Percentiles rank a stretch among this genome's conserved stretches.
Evolutionary conservation across 192 early-diverging fungal genomes (phyloP).

Genomic region (Neocallimastix lanati): DNA sequence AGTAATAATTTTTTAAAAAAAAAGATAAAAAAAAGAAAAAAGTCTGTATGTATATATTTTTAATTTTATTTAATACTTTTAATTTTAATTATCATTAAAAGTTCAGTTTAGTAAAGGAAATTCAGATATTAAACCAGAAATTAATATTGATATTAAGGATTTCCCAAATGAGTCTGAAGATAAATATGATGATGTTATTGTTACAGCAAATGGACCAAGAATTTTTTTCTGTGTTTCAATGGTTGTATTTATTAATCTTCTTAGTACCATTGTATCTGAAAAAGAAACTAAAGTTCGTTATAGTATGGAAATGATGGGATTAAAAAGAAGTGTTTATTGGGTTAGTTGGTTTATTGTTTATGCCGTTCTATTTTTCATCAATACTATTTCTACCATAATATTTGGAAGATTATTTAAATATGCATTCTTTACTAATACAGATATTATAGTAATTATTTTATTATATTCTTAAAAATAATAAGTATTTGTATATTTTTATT

Average conservation of each 20-base stretch:
- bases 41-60: too few species aligned
- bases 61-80: too few species aligned
- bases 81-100: too few species aligned
- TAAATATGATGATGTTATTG: constrained; percentile 29
- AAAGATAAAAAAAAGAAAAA: too few species aligned
- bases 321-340: constrained; percentile 17
- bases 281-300: too few species aligned
- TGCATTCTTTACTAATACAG: constrained; percentile 39
- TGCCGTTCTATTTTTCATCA: neutral
- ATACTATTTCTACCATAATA: constrained; percentile 14
- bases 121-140: neutral
- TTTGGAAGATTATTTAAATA: constrained; percentile 45
- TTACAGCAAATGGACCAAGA: constrained; percentile 26
- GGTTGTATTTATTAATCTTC: constrained; percentile 20
- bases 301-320: constrained; percentile 62
- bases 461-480: too few species aligned
- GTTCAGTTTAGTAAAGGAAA: neutral
- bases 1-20: neutral
- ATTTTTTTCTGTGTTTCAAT: constrained; percentile 36
- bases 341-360: constrained; percentile 1
- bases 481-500: too few species aligned
- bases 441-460: too few species aligned
- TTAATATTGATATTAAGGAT: constrained; percentile 39
- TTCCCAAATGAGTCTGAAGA: constrained; percentile 41
- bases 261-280: constrained; percentile 55